These are phyloP conservation scores for Baorangia bicolor DNA, from an alignment of 768 basidiomycete species.

Conservation along the genomic window DNA sequence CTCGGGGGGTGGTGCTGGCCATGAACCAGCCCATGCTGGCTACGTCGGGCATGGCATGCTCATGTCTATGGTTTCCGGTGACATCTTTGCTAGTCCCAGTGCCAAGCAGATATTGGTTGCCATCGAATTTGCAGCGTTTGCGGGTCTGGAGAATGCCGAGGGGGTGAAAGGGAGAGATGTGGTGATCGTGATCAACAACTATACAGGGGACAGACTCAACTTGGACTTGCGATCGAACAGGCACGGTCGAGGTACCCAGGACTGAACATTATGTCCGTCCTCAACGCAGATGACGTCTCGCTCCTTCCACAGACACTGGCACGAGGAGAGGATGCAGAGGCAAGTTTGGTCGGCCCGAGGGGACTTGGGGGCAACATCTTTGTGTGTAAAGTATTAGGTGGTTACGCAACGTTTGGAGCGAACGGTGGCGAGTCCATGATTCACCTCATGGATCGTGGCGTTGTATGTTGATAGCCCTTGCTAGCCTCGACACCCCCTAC, in stretches of 20 bases:
- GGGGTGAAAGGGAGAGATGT: constrained; percentile 12
- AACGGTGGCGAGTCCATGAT: constrained; percentile 28
- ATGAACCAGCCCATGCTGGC: constrained; percentile 59
- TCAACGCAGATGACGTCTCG: constrained; percentile 58
- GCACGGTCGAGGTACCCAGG: constrained; percentile 38
- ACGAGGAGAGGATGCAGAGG: constrained; percentile 4
- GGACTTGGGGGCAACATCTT: constrained; percentile 47
- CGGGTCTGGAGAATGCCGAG: constrained; percentile 19
- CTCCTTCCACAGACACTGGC: constrained; percentile 30
- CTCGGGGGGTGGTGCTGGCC: constrained; percentile 54
- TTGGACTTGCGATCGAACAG: constrained; percentile 59
- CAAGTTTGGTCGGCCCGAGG: constrained; percentile 46
- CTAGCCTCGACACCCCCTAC: background rate
- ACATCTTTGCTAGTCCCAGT: constrained; percentile 62
- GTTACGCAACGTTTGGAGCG: constrained; percentile 38
- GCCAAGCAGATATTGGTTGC: constrained; percentile 55
- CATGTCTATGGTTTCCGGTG: constrained; percentile 54
- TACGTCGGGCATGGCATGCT: constrained; percentile 61
- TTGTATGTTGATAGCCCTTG: background rate
- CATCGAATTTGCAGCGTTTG: constrained; percentile 45
- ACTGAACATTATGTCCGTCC: constrained; percentile 42
- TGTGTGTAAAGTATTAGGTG: constrained; percentile 58
- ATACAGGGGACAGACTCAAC: constrained; percentile 56
- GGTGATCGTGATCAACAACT: constrained; percentile 47
- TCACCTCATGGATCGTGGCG: constrained; percentile 17